Conservation (phyloP, 495 filamentous ascomycete species). For the Lepraria neglecta region DNA sequence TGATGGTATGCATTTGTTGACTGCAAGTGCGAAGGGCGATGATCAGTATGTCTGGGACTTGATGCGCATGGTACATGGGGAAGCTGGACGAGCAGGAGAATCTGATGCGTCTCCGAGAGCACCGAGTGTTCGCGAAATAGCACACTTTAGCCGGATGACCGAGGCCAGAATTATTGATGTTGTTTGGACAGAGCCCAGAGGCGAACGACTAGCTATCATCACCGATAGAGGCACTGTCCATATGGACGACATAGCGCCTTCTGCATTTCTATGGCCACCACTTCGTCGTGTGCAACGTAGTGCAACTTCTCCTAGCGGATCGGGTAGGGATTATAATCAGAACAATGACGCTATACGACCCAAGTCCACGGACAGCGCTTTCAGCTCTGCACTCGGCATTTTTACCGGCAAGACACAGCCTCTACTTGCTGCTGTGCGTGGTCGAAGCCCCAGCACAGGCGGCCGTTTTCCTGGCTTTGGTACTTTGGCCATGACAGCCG, state of each 20-base stretch:
- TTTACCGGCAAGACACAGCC: constrained; percentile 53
- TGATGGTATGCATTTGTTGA: constrained; percentile 74
- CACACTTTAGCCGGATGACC: constrained; percentile 82
- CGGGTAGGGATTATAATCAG: constrained; percentile 28
- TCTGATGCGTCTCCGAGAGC: constrained; percentile 30
- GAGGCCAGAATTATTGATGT: constrained; percentile 85
- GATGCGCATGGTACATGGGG: constrained; percentile 49
- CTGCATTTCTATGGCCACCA: constrained; percentile 84
- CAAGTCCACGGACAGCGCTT: constrained; percentile 49
- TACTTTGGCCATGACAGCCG: constrained; percentile 58
- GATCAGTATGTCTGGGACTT: constrained; percentile 90
- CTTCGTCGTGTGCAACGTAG: constrained; percentile 54
- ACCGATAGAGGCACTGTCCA: constrained; percentile 93
- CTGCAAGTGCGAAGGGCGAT: constrained; percentile 86
- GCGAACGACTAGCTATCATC: constrained; percentile 74
- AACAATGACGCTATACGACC: constrained; percentile 44
- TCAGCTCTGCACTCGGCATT: constrained; percentile 58
- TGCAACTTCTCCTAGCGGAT: constrained; percentile 29
- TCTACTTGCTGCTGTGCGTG: constrained; percentile 50
- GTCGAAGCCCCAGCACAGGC: constrained; percentile 45
- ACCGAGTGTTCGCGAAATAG: constrained; percentile 72
- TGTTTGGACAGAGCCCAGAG: constrained; percentile 74
- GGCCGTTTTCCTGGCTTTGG: constrained; percentile 46
- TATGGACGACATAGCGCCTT: constrained; percentile 75
- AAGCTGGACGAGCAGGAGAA: constrained; percentile 26